phyloP scores from a whole-genome alignment of 2,329 filamentous ascomycete species.

The Falciphora oryzae region DNA sequence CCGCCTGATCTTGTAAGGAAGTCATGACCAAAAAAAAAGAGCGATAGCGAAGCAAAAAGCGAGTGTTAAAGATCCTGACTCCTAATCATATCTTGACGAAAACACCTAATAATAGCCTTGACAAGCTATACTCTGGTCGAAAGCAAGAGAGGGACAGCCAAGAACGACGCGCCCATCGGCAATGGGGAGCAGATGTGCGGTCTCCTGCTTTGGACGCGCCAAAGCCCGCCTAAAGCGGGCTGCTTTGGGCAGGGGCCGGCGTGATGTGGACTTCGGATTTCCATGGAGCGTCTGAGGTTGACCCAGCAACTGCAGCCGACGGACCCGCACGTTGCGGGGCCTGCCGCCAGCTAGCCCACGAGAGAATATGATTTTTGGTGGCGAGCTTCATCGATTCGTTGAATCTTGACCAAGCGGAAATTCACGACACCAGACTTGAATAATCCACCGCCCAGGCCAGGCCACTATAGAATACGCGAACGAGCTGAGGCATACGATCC shows the following conservation, averaged over 20 bases:
- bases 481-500: no score
- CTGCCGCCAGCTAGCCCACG: no score
- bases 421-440: neutral
- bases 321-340: neutral
- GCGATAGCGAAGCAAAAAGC: conserved; percentile 26
- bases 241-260: neutral
- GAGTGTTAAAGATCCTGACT: conserved; percentile 21
- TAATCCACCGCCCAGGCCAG: no score
- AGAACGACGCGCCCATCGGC: conserved; percentile 12
- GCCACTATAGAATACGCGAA: no score
- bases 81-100: conserved; percentile 28
- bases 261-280: neutral
- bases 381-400: no score
- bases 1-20: conserved; percentile 33
- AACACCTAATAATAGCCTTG: conserved; percentile 18
- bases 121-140: conserved; percentile 15
- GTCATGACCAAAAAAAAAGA: conserved; percentile 28
- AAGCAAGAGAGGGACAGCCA: conserved; percentile 9
- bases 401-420: neutral
- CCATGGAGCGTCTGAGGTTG: neutral
- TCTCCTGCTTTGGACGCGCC: neutral
- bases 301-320: neutral
- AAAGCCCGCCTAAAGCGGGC: neutral
- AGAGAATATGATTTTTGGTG: neutral
- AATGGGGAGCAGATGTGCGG: neutral